A percentile compares a stretch with the other conserved stretches of the same genome.
These are phyloP conservation scores for Citrus maxima DNA, from an alignment of 345 rosid species.

Conservation along the genomic window DNA sequence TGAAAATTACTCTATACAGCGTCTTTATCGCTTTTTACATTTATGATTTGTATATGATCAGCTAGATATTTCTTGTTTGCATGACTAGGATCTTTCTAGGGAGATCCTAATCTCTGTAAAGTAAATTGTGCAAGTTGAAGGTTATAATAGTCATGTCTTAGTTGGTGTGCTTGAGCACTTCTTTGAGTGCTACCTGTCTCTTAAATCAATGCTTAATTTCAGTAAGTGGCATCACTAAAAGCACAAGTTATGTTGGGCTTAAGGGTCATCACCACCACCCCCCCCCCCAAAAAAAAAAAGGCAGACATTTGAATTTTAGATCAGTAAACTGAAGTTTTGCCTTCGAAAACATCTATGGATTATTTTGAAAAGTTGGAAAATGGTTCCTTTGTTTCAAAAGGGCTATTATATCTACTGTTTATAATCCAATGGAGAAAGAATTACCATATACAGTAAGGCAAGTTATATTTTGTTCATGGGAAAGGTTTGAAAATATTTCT, in stretches of 20 bases:
- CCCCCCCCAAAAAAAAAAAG: too few relatives aligned
- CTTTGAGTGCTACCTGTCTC: neutral
- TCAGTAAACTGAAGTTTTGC: neutral
- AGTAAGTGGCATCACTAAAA: neutral
- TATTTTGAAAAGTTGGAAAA: neutral
- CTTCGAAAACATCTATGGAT: neutral
- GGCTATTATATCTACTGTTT: neutral
- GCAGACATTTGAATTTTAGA: neutral
- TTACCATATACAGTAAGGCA: neutral
- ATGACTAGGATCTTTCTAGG: neutral
- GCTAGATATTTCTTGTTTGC: neutral
- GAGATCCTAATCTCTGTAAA: neutral
- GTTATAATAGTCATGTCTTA: neutral
- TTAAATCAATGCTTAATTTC: neutral
- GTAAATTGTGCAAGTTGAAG: neutral
- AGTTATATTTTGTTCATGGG: neutral
- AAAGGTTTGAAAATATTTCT: neutral
- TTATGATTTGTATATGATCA: neutral
- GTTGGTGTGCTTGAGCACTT: neutral
- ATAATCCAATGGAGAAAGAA: neutral
- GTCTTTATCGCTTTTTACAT: neutral
- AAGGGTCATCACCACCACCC: neutral
- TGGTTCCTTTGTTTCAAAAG: neutral
- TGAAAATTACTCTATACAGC: neutral
- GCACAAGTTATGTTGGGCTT: neutral